These are phyloP conservation scores for Camellia japonica DNA, from an alignment of 148 eudicot genomes.

Conservation along the genomic window DNA sequence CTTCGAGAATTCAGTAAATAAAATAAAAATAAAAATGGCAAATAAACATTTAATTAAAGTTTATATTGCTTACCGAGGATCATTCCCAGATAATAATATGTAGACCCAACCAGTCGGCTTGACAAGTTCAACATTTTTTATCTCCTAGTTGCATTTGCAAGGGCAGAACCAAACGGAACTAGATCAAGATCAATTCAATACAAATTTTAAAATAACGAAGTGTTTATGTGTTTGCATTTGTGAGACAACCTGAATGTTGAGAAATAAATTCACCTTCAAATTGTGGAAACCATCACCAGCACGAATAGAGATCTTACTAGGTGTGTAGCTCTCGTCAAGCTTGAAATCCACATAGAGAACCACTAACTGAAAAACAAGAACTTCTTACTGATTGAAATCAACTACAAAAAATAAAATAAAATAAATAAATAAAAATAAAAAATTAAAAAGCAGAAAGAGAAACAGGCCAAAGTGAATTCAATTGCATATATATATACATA, in stretches of 20 bases:
- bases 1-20: neutral
- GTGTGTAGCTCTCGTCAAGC: conserved; percentile 98
- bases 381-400: neutral
- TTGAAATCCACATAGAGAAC: conserved; percentile 86
- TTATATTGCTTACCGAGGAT: conserved; percentile 62
- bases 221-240: neutral
- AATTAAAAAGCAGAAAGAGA: neutral
- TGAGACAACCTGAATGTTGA: neutral
- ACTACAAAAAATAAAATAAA: neutral
- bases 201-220: neutral
- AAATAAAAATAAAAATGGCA: neutral
- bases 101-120: conserved; percentile 91
- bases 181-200: conserved; percentile 1
- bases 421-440: neutral
- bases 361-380: conserved; percentile 50
- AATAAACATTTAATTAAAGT: neutral
- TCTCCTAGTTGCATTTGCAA: conserved; percentile 55
- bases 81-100: conserved; percentile 83
- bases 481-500: neutral
- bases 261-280: conserved; percentile 22
- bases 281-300: conserved; percentile 86
- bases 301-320: conserved; percentile 81
- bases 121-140: conserved; percentile 77
- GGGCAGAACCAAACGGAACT: conserved; percentile 14
- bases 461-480: neutral